These are phyloP conservation scores for Rhizopogon vesiculosus DNA, from an alignment of 768 basidiomycete genomes.

Conservation along the genomic window DNA sequence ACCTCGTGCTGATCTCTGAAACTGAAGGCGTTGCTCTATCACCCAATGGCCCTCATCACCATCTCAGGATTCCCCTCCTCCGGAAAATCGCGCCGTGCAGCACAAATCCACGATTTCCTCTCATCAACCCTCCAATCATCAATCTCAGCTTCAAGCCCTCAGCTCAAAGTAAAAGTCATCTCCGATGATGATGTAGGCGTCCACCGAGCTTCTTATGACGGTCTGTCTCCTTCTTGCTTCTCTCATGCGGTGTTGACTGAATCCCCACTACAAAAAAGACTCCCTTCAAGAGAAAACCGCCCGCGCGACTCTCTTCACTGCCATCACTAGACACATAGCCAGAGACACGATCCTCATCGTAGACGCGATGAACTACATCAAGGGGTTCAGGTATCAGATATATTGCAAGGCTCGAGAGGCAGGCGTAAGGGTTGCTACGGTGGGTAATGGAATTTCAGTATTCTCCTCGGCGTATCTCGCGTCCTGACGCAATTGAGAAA, in stretches of 20 bases:
- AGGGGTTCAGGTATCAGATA: constrained; percentile 97
- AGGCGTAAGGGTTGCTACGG: constrained; percentile 82
- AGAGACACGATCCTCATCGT: constrained; percentile 78
- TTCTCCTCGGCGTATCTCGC: constrained; percentile 3
- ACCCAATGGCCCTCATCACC: constrained; percentile 84
- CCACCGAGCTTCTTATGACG: constrained; percentile 64
- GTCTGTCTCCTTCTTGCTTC: constrained; percentile 33
- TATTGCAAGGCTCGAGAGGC: constrained; percentile 93
- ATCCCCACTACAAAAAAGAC: constrained; percentile 38
- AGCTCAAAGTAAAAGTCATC: constrained; percentile 43
- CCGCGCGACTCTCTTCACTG: constrained; percentile 76
- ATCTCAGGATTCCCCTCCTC: constrained; percentile 84
- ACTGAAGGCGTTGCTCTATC: too few species aligned
- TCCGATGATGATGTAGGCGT: constrained; percentile 74
- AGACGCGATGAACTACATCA: constrained; percentile 95
- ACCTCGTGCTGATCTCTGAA: too few species aligned
- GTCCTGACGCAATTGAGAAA: constrained; percentile 7
- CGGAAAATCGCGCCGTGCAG: constrained; percentile 77
- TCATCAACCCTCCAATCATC: neutral
- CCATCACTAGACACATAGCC: constrained; percentile 71
- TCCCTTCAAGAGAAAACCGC: constrained; percentile 85
- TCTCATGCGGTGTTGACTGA: neutral
- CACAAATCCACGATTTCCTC: constrained; percentile 56
- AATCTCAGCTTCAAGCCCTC: neutral
- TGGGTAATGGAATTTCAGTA: constrained; percentile 33